Percentiles rank a stretch among this genome's conserved stretches.
Evolutionary conservation across 2,329 filamentous ascomycete genomes (phyloP).

Genomic region (Exophiala aquamarina): DNA sequence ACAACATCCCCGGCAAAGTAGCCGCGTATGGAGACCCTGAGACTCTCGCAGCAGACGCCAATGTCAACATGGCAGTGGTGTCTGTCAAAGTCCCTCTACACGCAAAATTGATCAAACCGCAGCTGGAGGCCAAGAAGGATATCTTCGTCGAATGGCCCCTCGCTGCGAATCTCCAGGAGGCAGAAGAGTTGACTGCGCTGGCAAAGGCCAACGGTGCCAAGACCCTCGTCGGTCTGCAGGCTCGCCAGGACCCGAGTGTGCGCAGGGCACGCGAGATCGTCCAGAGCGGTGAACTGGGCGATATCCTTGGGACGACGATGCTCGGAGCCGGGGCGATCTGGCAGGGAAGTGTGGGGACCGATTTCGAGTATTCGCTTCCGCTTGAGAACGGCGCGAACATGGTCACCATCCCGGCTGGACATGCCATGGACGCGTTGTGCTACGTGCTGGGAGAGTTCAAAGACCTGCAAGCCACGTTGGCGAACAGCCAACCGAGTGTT

Average conservation of each 20-base stretch:
- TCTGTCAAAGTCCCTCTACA: constrained; percentile 57
- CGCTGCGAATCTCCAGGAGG: constrained; percentile 43
- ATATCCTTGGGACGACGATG: constrained; percentile 53
- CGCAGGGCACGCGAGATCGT: constrained; percentile 49
- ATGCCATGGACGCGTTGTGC: constrained; percentile 9
- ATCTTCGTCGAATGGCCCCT: constrained; percentile 62
- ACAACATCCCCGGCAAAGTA: constrained; percentile 40
- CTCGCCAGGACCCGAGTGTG: constrained; percentile 45
- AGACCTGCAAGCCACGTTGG: constrained; percentile 5
- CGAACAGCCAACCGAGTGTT: constrained; percentile 3
- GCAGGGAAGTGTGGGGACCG: background rate
- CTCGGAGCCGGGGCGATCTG: constrained; percentile 4
- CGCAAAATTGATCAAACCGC: constrained; percentile 44
- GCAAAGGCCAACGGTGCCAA: constrained; percentile 34
- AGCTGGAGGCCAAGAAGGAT: constrained; percentile 52
- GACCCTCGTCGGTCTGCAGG: constrained; percentile 54
- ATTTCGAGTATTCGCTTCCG: constrained; percentile 13
- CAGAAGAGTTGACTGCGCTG: constrained; percentile 40
- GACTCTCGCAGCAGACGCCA: constrained; percentile 45
- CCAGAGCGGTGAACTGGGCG: constrained; percentile 48
- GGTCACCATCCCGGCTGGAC: constrained; percentile 21
- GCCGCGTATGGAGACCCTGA: constrained; percentile 48
- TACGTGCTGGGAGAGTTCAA: constrained; percentile 10
- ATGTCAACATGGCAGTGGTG: constrained; percentile 57
- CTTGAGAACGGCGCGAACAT: constrained; percentile 21